These are phyloP conservation scores for Corynascus novoguineensis DNA, from an alignment of 495 filamentous ascomycete genomes.

Conservation along the genomic window DNA sequence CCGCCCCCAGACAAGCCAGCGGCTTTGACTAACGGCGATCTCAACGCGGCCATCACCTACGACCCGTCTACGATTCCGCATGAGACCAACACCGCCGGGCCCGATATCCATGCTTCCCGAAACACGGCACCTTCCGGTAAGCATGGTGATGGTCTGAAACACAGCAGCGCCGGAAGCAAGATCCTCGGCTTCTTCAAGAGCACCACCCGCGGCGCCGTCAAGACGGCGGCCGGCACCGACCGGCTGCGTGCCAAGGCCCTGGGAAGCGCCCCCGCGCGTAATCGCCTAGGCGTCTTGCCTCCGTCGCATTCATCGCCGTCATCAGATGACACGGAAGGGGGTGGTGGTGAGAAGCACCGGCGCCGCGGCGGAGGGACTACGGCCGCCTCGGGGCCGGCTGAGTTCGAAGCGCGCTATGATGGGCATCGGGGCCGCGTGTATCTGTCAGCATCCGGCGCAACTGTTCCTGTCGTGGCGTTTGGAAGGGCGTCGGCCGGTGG, in stretches of 20 bases:
- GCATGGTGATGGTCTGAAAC: conserved; percentile 33
- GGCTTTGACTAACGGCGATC: conserved; percentile 42
- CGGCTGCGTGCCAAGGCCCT: conserved; percentile 56
- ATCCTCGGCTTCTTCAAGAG: conserved; percentile 64
- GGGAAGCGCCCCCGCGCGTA: conserved; percentile 61
- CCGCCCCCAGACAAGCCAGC: conserved; percentile 50
- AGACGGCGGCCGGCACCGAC: conserved; percentile 65
- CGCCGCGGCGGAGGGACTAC: conserved; percentile 32
- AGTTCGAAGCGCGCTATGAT: conserved; percentile 66
- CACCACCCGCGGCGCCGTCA: conserved; percentile 60
- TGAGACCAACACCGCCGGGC: conserved; percentile 26
- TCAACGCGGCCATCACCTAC: conserved; percentile 39
- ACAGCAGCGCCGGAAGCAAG: conserved; percentile 43
- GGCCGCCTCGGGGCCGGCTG: conserved; percentile 57
- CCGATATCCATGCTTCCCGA: conserved; percentile 45
- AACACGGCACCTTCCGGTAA: conserved; percentile 6
- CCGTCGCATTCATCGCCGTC: conserved; percentile 43
- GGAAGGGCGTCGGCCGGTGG: conserved; percentile 30
- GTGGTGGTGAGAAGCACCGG: too few relatives aligned
- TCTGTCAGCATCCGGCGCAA: conserved; percentile 53
- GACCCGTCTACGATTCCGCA: conserved; percentile 31
- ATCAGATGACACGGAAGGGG: neutral
- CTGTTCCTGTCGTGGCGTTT: conserved; percentile 57
- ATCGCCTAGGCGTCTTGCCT: conserved; percentile 57
- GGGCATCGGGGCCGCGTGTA: conserved; percentile 69